phyloP scores from a whole-genome alignment of 2,329 filamentous ascomycete genomes.

The Trichoderma atrobrunneum region DNA sequence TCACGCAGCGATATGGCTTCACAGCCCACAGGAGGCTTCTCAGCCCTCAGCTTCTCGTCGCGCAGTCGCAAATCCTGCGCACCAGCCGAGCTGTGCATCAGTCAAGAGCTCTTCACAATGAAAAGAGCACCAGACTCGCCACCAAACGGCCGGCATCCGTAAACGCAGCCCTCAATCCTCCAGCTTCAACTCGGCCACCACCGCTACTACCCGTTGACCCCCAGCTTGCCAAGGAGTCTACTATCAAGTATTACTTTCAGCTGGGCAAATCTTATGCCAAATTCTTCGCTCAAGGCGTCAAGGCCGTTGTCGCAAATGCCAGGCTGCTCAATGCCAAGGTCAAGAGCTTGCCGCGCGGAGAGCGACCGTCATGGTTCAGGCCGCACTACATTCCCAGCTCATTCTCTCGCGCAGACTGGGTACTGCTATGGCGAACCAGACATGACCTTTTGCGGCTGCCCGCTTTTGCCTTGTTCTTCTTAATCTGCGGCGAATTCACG shows the following conservation, averaged over 20 bases:
- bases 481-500: constrained; percentile 83
- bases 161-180: constrained; percentile 62
- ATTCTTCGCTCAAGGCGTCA: constrained; percentile 87
- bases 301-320: constrained; percentile 69
- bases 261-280: constrained; percentile 71
- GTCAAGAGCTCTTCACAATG: constrained; percentile 27
- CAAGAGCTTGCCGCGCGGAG: constrained; percentile 50
- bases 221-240: constrained; percentile 26
- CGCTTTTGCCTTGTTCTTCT: constrained; percentile 69
- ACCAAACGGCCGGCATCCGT: constrained; percentile 27
- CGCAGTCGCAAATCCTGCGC: constrained; percentile 16
- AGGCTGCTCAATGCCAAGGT: constrained; percentile 47
- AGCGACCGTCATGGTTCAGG: constrained; percentile 43
- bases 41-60: constrained; percentile 6
- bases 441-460: constrained; percentile 77
- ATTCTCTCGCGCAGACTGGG: constrained; percentile 64
- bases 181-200: constrained; percentile 69
- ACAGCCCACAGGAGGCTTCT: constrained; percentile 22
- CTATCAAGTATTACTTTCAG: constrained; percentile 49
- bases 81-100: constrained; percentile 21
- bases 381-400: constrained; percentile 35
- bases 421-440: constrained; percentile 64
- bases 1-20: constrained; percentile 33
- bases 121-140: constrained; percentile 19
- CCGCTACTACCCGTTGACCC: constrained; percentile 62